Percentiles rank a stretch among this genome's conserved stretches.
Evolutionary conservation across 331 rosid genomes (phyloP).

Genomic region (Malus hybrid): DNA sequence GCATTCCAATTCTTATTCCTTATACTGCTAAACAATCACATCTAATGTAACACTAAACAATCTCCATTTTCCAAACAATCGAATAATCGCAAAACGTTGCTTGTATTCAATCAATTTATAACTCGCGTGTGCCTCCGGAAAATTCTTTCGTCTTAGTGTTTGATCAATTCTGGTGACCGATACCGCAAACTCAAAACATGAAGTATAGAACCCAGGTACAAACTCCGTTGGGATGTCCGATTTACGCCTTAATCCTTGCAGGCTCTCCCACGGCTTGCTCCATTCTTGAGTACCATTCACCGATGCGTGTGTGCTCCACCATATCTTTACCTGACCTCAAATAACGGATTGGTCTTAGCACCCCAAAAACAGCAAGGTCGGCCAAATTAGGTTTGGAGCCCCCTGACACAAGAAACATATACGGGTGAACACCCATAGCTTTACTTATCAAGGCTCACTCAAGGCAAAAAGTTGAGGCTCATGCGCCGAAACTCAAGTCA

Average conservation of each 20-base stretch:
- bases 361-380: slow-evolving; percentile 58
- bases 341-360: slow-evolving; percentile 86
- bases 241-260: slow-evolving; percentile 52
- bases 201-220: slow-evolving; percentile 3
- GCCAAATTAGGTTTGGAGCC: slow-evolving; percentile 53
- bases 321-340: slow-evolving; percentile 86
- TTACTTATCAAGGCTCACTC: not conserved
- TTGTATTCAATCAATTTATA: slow-evolving; percentile 2
- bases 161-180: slow-evolving; percentile 9
- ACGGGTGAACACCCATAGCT: not conserved
- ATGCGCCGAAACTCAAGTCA: no score
- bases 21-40: slow-evolving; percentile 1
- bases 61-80: not conserved
- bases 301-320: slow-evolving; percentile 89
- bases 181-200: slow-evolving; percentile 21
- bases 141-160: slow-evolving; percentile 4
- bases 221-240: not conserved
- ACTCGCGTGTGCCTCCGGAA: not conserved
- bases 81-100: slow-evolving; percentile 15
- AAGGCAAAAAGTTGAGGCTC: not conserved
- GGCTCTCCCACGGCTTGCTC: slow-evolving; percentile 71
- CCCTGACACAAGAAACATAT: slow-evolving; percentile 23
- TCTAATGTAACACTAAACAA: not conserved
- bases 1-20: slow-evolving; percentile 1
- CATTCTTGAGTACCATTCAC: slow-evolving; percentile 95